Evolutionary conservation across 345 rosid genomes (phyloP), one percentile per base, ranked within the genome.

Genomic region (Brassica carinata): DNA sequence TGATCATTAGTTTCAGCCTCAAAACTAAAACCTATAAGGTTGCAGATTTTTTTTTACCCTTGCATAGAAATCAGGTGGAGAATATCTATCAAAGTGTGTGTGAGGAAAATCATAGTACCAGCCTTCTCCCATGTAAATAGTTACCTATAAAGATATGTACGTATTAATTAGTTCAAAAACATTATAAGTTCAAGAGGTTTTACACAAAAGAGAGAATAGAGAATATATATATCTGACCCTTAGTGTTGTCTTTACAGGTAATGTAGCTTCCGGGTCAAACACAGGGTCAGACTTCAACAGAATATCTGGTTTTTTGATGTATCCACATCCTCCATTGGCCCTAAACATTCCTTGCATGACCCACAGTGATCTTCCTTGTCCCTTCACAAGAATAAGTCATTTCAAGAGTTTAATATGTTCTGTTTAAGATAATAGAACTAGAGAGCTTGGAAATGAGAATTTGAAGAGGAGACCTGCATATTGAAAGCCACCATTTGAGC

Each of bases 401-500:
- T 26, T 75, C 57, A 63, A 67, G 40, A 64, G 38, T 58, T 72
- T 27, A 75, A 30, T 31, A 64, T 19, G 65, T 62, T 11, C 31
- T 63, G 36, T 29, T 63, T 2, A 63, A 63, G 36, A 33, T 13
- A 63, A 14, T 64, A 19, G 1, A 64, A 31, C 19, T 30, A 7
- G 17, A 64, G 4, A 64, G 4, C 19, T 31, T 14, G 19, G 9
- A 30, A 1, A 64, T 64, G 71, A 63, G 48, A 72, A 59, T 3
- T 26, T 51, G 15, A 64, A 64, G 65, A 73, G 38, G 53, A 71
- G 61, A 87, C 97, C 99, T 94, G 97, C 99, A 94, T 94, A 72
- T 94, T 94, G 75, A 94, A 94, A 70, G 99, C 99, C 77, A 94
- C 98, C 99, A 94, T 94, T 84, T 94, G 99, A 87, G 98, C 98